phyloP scores from a whole-genome alignment of 768 basidiomycete genomes.

The Mrakia gelida region DNA sequence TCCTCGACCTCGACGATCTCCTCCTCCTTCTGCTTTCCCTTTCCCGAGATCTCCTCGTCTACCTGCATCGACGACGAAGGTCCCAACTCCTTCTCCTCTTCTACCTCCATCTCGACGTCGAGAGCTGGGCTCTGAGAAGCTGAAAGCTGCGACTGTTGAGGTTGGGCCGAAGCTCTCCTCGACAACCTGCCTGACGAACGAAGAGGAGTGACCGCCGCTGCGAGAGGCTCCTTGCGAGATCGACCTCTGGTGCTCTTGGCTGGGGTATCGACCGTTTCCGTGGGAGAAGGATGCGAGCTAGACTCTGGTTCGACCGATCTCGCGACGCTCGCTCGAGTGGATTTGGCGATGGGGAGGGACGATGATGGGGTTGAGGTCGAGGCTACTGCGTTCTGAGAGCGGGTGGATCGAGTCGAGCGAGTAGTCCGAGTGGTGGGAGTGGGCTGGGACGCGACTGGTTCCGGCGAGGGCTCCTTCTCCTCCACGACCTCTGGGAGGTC shows the following conservation, averaged over 20 bases:
- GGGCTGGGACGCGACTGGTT: not conserved
- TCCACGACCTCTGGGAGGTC: not conserved
- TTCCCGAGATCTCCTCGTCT: not conserved
- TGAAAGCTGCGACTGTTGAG: not conserved
- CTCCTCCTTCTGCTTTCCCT: slow-evolving; percentile 4
- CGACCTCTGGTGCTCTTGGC: not conserved
- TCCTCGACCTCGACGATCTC: not conserved
- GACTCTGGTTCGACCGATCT: not conserved
- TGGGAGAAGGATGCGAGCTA: not conserved
- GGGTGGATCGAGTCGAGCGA: slow-evolving; percentile 5
- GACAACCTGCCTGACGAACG: slow-evolving; percentile 2
- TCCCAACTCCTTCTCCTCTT: not conserved
- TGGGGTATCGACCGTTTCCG: not conserved
- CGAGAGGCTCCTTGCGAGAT: not conserved
- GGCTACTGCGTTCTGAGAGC: not conserved
- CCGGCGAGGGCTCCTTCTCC: not conserved
- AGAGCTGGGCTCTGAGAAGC: not conserved
- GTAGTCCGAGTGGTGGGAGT: not conserved
- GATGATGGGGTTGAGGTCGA: too few species aligned
- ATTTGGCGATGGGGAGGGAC: not conserved
- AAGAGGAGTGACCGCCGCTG: not conserved
- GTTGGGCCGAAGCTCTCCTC: slow-evolving; percentile 12
- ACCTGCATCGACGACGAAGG: not conserved
- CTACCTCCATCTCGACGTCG: not conserved
- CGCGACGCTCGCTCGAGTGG: not conserved